Base-by-base conservation (phyloP, 495 filamentous ascomycete species). In the Pseudoneurospora amorphoporcata region DNA sequence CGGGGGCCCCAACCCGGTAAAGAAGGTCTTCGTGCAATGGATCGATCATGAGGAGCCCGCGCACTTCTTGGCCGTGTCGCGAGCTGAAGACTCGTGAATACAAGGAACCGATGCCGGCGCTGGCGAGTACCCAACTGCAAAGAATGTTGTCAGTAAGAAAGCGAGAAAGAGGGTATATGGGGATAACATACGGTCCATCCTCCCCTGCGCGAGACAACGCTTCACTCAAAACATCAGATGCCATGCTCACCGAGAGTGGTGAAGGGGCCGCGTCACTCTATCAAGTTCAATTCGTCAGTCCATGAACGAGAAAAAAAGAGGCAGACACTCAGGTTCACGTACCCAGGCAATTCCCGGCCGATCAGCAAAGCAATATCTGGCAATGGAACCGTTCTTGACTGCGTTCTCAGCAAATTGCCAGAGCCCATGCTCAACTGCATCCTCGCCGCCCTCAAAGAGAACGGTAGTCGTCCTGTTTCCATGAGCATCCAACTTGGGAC, bases 331-430 rank as follows among this genome's bases (percentile, higher is more conserved):
- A 17, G 8, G 12, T n/a, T 4, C 23, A 75, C 81, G 77, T 76
- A 83, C 95, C 89, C 92, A 97, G 42, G 86, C 94, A 69, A 94
- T 83, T 2, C 95, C 95, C 1, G 95, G 95, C 29, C 95, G 91
- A 77, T 99, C 95, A 83, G 92, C 96, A 81, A 97, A 98, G 84
- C 95, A 99, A 81, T 95, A 99, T 65, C 94, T 90, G 68, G 81
- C 79, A 73, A 99, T 95, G 38, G 88, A 90, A 37, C 92, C 91
- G 71, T 93, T 92, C 41, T 84, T 81, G 72, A 91, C 86, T 0
- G 90, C 87, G 73, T 87, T 83, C 65, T 87, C 85, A 17, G 88
- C 88, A 81, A 96, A 91, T 39, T 89, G 88, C 81, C 92, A 90
- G 68, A 97, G 81, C 19, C 88, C 86, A 76, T 88, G 83, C 81